phyloP scores from a whole-genome alignment of 257 asterid genomes.

The Gynochthodes officinalis region DNA sequence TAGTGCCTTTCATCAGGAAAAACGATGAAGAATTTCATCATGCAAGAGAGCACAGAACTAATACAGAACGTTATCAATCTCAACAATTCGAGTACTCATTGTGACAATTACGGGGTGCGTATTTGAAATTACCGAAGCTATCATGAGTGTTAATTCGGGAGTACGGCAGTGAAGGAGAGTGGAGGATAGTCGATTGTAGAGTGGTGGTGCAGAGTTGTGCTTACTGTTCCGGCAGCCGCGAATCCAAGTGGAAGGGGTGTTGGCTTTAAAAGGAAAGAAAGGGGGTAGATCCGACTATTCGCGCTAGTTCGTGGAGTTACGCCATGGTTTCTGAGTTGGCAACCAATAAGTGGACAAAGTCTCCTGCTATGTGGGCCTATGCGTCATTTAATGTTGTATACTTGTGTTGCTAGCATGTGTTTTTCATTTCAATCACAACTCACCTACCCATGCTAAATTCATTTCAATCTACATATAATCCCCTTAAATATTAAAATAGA shows the following conservation, averaged over 20 bases:
- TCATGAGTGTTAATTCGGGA: constrained; percentile 26
- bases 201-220: constrained; percentile 22
- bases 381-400: too few species aligned
- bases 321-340: constrained; percentile 14
- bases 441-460: too few species aligned
- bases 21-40: background rate
- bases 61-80: background rate
- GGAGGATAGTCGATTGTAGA: constrained; percentile 9
- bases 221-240: constrained; percentile 5
- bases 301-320: background rate
- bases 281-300: constrained; percentile 17
- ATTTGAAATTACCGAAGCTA: constrained; percentile 33
- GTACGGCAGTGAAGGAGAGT: background rate
- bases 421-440: too few species aligned
- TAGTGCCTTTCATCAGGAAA: background rate
- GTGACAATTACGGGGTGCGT: background rate
- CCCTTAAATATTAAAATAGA: too few species aligned
- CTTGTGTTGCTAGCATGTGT: too few species aligned
- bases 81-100: background rate
- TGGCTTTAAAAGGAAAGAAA: background rate
- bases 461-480: too few species aligned
- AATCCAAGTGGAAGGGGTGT: too few species aligned
- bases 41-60: background rate
- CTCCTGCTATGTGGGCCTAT: background rate
- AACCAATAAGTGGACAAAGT: background rate